Evolutionary conservation across 1,284 basidiomycete genomes (phyloP).

Genomic region (Ganoderma lucidum): DNA sequence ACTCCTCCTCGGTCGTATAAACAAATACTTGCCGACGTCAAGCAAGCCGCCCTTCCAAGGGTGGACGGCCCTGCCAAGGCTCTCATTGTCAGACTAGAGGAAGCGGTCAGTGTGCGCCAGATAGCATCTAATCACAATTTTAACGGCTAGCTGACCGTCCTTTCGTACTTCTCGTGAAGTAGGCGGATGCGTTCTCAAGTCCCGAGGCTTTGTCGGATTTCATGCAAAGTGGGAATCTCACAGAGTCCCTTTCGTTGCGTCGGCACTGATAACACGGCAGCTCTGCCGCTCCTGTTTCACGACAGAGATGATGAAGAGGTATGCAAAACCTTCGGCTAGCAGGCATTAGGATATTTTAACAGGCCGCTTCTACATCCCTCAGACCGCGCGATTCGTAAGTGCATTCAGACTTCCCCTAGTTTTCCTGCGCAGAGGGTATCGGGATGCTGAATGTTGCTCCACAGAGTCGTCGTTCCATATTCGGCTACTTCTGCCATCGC

Average conservation of each 20-base stretch:
- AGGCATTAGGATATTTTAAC: background rate
- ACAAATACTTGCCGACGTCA: slow-evolving; percentile 44
- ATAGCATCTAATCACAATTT: background rate
- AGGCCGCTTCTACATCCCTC: background rate
- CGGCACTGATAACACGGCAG: slow-evolving; percentile 18
- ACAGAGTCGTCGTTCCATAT: slow-evolving; percentile 75
- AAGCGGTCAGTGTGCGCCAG: slow-evolving; percentile 48
- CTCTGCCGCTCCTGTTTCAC: slow-evolving; percentile 24
- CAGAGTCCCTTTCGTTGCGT: background rate
- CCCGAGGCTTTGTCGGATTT: slow-evolving; percentile 69
- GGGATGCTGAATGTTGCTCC: background rate
- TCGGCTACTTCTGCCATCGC: slow-evolving; percentile 80
- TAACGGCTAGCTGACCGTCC: background rate
- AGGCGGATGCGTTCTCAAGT: slow-evolving; percentile 56
- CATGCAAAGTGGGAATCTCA: slow-evolving; percentile 56
- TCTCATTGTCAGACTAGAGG: slow-evolving; percentile 48
- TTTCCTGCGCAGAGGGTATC: background rate
- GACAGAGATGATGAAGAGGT: slow-evolving; percentile 41
- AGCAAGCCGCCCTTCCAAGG: slow-evolving; percentile 33
- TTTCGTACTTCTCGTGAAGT: background rate
- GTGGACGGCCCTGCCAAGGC: slow-evolving; percentile 24
- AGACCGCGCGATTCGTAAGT: slow-evolving; percentile 37
- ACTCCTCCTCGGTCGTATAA: slow-evolving; percentile 49
- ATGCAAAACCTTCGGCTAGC: slow-evolving; percentile 5
- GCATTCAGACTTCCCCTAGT: background rate